phyloP scores from a whole-genome alignment of 768 basidiomycete species.

The Tulasnella sp. region DNA sequence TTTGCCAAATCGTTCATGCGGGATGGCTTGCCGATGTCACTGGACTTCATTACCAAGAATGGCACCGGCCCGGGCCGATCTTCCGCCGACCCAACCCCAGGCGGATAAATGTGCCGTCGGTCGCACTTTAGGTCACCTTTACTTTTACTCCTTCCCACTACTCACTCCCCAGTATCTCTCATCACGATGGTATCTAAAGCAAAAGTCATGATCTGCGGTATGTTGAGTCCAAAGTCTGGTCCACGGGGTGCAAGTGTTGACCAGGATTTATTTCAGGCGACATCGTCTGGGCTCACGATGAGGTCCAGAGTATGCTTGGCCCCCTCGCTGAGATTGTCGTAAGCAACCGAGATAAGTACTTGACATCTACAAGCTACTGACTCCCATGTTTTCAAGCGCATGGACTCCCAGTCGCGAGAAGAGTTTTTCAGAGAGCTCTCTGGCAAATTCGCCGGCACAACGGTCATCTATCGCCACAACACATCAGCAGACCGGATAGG shows the following conservation, averaged over 20 bases:
- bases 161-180: background rate
- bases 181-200: constrained; percentile 30
- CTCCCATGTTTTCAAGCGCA: constrained; percentile 39
- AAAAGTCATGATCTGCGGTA: constrained; percentile 40
- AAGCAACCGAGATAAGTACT: constrained; percentile 38
- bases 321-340: constrained; percentile 74
- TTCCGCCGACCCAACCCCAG: background rate
- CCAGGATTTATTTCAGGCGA: constrained; percentile 45
- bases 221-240: constrained; percentile 13
- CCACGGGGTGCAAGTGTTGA: background rate
- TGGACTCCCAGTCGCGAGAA: constrained; percentile 59
- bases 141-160: background rate
- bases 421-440: constrained; percentile 66
- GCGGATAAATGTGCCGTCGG: constrained; percentile 1
- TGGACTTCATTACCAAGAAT: background rate
- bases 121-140: background rate
- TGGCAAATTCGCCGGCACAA: constrained; percentile 66
- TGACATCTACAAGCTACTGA: background rate
- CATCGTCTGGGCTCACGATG: constrained; percentile 78
- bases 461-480: constrained; percentile 79
- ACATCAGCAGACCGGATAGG: constrained; percentile 62
- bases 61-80: background rate
- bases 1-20: background rate
- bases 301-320: constrained; percentile 60
- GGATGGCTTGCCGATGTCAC: background rate